These are phyloP conservation scores for Centaurea solstitialis DNA, from an alignment of 129 eudicot genomes.

Conservation along the genomic window DNA sequence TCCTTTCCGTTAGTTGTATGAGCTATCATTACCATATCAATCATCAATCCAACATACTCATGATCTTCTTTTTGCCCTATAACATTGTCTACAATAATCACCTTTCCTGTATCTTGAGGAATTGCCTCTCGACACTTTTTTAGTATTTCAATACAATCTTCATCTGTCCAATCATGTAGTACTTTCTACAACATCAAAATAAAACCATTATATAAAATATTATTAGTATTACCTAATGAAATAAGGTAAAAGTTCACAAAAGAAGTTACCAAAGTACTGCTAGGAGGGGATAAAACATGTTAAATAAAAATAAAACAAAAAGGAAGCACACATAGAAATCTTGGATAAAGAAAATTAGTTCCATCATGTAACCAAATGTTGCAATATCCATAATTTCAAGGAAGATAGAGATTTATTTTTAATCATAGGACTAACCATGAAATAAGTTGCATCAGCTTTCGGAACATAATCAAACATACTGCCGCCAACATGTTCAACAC, in stretches of 20 bases:
- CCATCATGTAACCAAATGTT: background rate
- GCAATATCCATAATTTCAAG: background rate
- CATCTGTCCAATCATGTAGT: slow-evolving; percentile 43
- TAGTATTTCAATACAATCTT: slow-evolving; percentile 42
- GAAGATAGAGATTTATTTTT: no score
- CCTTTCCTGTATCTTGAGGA: background rate
- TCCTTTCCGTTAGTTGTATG: background rate
- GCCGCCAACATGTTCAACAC: slow-evolving; percentile 50
- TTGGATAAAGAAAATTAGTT: background rate
- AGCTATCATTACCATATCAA: background rate
- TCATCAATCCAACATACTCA: background rate
- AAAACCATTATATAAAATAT: background rate
- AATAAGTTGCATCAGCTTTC: slow-evolving; percentile 3
- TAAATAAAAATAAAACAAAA: no score
- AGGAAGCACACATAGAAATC: no score
- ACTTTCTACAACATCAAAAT: slow-evolving; percentile 28
- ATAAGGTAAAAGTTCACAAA: background rate
- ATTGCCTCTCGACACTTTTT: slow-evolving; percentile 37
- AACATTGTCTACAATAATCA: background rate
- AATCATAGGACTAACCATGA: slow-evolving; percentile 38
- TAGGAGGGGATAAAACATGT: no score
- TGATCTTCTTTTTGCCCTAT: background rate
- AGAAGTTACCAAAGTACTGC: no score
- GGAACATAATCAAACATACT: no score
- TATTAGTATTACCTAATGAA: background rate